Percentiles rank a stretch among this genome's conserved stretches.
phyloP scores from a whole-genome alignment of 148 eudicot species.

The Diospyros lotus region DNA sequence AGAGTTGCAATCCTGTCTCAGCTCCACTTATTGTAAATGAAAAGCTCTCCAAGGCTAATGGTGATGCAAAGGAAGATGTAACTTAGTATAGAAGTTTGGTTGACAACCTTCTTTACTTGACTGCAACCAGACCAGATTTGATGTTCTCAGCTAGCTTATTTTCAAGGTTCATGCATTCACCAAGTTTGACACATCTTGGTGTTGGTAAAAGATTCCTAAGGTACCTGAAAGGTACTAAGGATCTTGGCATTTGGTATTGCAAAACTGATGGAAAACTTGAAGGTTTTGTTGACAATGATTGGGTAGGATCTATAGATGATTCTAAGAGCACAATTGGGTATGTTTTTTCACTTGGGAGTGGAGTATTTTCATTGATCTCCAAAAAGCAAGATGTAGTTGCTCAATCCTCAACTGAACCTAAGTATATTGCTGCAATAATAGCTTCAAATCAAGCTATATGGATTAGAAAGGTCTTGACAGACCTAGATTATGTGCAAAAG shows the following conservation, averaged over 20 bases:
- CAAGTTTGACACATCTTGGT: neutral
- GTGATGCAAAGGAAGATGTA: neutral
- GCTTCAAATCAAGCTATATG: neutral
- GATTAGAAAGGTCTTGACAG: neutral
- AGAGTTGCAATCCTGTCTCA: neutral
- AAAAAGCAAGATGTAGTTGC: slow-evolving; percentile 1
- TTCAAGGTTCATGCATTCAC: neutral
- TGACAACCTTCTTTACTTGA: too few relatives aligned
- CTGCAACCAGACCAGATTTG: too few relatives aligned
- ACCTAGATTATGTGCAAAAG: neutral
- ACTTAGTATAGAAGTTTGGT: too few relatives aligned
- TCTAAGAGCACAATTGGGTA: slow-evolving; percentile 5
- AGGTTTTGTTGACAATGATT: neutral
- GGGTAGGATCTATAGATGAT: neutral
- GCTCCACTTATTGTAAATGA: neutral
- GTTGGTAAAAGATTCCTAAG: neutral
- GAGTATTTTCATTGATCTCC: neutral
- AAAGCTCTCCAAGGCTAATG: neutral
- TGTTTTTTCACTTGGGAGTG: neutral
- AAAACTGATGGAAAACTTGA: neutral
- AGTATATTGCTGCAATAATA: neutral
- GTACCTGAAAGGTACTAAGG: neutral
- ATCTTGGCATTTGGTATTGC: neutral
- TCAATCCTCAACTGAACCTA: neutral
- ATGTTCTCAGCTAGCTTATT: neutral